A percentile compares a stretch with the other conserved stretches of the same genome.
Evolutionary conservation across 2,329 filamentous ascomycete species (phyloP).

Genomic region (Hymenoscyphus fraxineus): DNA sequence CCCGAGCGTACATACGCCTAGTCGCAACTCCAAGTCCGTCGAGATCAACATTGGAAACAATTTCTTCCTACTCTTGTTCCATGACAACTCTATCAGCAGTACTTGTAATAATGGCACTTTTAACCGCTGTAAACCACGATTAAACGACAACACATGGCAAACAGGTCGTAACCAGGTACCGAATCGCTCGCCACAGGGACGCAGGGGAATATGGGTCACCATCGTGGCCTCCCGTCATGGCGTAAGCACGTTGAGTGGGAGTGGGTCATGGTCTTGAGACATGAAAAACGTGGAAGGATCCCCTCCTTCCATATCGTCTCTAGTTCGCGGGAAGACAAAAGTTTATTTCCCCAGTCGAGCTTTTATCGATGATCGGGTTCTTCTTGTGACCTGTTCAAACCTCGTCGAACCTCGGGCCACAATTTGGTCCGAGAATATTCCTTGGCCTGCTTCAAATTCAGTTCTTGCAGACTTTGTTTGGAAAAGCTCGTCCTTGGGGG

Average conservation of each 20-base stretch:
- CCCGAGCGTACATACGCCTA: background rate
- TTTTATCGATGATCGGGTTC: background rate
- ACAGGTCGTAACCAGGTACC: background rate
- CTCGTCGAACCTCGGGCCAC: background rate
- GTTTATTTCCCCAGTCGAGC: background rate
- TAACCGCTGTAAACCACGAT: background rate
- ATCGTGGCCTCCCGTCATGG: slow-evolving; percentile 1
- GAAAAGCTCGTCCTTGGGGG: background rate
- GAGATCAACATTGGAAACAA: background rate
- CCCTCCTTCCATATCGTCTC: background rate
- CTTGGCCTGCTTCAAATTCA: background rate
- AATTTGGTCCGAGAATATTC: background rate
- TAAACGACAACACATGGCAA: background rate
- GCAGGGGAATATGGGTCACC: background rate
- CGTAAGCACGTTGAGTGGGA: background rate
- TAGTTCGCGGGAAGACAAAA: background rate
- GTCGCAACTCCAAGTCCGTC: background rate
- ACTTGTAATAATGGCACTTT: no score
- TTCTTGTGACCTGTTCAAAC: background rate
- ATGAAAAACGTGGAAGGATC: background rate
- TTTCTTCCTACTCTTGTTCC: background rate
- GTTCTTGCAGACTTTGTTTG: background rate
- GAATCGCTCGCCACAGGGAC: background rate
- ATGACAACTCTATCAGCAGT: background rate
- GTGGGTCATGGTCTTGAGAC: background rate